Base-by-base conservation (phyloP, 2,329 filamentous ascomycete genomes). In the Talaromyces sp. region DNA sequence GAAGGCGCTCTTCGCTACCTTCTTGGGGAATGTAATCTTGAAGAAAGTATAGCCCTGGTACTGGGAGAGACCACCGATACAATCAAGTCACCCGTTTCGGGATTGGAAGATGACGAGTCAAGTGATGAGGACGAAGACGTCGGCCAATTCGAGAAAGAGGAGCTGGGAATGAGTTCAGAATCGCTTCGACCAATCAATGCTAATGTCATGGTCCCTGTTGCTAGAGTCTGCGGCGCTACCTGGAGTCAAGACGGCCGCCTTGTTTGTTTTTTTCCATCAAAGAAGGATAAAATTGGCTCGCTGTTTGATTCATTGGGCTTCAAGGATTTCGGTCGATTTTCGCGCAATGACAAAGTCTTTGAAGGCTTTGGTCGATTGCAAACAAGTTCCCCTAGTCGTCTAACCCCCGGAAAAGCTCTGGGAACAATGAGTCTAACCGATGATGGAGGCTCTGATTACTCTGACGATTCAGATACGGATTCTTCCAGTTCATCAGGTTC, bases 41-140 rank as follows among this genome's bases (percentile, higher is more conserved):
- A 87, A 63, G 85, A 88, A 47, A 85, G 82, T 63, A 77, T 85
- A 30, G 72, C 74, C 61, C 80, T 73, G 74, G 76, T 78, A 55
- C 76, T 80, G 53, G 85, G 88, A 10, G 82, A 87, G 65, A 87
- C 90, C 65, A 74, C 87, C 7, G 68, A 78, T 66, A 73, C 77
- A 64, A 66, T 80, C 59, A 78, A 81, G 64, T 75, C 77, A 52
- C 73, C 78, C 14, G 65, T 76, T 61, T 72, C 78, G 56, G 72
- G 72, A 54, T 60, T 81, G 42, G 79, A 75, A 33, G 89, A 90
- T 61, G 91, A 95, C 66, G 94, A 91, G 66, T 97, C 92, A 3
- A 96, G 90, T 68, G 89, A 92, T 65, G 89, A 91, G 63, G 90
- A 93, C 66, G 91, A 93, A 61, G 76, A 78, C 62, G 72, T 80